Conservation (phyloP, 192 early-diverging fungal species). For the Rhizoclosmatium sp. region DNA sequence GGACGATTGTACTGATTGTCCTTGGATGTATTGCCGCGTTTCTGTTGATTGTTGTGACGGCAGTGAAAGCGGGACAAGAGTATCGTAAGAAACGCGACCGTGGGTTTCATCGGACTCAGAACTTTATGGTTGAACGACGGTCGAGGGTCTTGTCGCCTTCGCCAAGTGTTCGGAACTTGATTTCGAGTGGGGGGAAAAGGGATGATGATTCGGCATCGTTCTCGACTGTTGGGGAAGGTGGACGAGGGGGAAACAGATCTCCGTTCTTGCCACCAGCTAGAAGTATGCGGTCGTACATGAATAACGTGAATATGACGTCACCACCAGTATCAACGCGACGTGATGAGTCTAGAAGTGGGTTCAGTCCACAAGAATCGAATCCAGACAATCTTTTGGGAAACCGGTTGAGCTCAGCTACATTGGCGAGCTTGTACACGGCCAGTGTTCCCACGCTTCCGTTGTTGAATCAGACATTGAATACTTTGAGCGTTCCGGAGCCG, state of each 20-base stretch:
- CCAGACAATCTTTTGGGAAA: neutral
- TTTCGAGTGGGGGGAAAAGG: neutral
- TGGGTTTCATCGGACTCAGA: neutral
- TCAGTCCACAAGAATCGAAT: no score
- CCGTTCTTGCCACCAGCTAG: neutral
- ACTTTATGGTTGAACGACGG: no score
- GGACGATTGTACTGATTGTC: neutral
- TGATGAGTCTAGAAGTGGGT: no score
- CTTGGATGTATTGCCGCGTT: neutral
- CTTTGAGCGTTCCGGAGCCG: neutral
- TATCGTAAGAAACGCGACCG: neutral
- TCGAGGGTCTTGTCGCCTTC: neutral
- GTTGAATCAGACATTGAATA: neutral
- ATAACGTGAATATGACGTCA: no score
- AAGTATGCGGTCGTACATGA: no score
- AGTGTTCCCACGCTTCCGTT: no score
- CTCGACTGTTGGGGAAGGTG: neutral
- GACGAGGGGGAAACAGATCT: neutral
- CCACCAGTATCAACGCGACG: no score
- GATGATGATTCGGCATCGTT: neutral
- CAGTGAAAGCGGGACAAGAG: neutral
- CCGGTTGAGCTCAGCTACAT: neutral
- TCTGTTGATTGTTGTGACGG: neutral
- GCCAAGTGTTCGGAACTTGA: neutral
- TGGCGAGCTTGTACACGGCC: neutral